Evolutionary conservation across 495 filamentous ascomycete genomes (phyloP).

Genomic region (Lentithecium fluviatile): DNA sequence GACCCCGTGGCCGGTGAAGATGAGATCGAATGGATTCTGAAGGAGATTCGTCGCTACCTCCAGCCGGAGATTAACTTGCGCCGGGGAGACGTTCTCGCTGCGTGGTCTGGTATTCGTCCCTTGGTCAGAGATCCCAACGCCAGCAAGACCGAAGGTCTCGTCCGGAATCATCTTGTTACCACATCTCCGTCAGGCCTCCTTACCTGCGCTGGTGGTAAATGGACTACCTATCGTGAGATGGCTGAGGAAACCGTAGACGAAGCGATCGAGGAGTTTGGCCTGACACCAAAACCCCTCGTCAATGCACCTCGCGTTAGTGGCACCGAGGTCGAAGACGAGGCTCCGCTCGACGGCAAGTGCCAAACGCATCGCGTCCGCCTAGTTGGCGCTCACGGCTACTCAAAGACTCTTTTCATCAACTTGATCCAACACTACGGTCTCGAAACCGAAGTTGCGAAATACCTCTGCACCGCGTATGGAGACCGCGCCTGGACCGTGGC

Average conservation of each 20-base stretch:
- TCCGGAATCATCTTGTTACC: conserved; percentile 92
- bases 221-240: conserved; percentile 99
- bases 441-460: conserved; percentile 91
- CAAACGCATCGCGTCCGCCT: conserved; percentile 89
- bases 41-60: conserved; percentile 84
- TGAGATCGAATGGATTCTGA: conserved; percentile 95
- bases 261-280: conserved; percentile 72
- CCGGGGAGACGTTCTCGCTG: conserved; percentile 89
- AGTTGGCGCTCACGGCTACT: conserved; percentile 90
- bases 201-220: conserved; percentile 96
- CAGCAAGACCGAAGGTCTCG: conserved; percentile 88
- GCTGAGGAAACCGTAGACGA: conserved; percentile 95
- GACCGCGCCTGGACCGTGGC: conserved; percentile 96
- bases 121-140: conserved; percentile 93
- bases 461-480: conserved; percentile 86
- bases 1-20: conserved; percentile 87
- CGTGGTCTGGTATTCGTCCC: conserved; percentile 93
- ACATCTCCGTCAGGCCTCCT: conserved; percentile 82
- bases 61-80: conserved; percentile 92
- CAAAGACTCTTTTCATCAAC: conserved; percentile 96
- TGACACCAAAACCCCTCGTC: conserved; percentile 59
- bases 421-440: conserved; percentile 96
- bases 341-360: conserved; percentile 74
- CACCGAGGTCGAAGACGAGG: conserved; percentile 70
- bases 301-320: conserved; percentile 74